Evolutionary conservation across 2,329 filamentous ascomycete genomes (phyloP).

Genomic region (Exophiala mesophila): DNA sequence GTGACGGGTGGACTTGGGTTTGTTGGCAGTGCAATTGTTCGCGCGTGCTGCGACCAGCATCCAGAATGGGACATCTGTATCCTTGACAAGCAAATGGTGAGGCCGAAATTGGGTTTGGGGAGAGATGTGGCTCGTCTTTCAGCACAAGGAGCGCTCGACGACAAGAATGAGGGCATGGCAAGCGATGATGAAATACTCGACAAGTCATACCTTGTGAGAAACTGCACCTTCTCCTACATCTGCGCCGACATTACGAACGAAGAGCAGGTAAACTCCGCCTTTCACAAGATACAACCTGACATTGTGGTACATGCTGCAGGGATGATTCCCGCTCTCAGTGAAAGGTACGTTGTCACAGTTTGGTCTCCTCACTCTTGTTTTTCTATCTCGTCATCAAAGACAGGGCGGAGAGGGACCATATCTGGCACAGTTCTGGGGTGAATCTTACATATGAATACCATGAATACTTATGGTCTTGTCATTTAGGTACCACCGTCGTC

Average conservation of each 20-base stretch:
- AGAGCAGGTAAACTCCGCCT: constrained; percentile 29
- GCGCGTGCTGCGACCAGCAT: constrained; percentile 35
- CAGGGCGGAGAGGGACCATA: too few relatives aligned
- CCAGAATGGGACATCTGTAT: constrained; percentile 34
- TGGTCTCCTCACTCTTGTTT: not conserved
- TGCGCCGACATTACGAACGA: constrained; percentile 32
- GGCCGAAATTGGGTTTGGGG: not conserved
- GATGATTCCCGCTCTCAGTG: constrained; percentile 37
- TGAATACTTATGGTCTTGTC: too few relatives aligned
- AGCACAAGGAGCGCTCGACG: too few relatives aligned
- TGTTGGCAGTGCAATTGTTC: constrained; percentile 36
- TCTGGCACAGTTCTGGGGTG: too few relatives aligned
- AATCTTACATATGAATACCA: too few relatives aligned
- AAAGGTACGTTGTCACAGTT: constrained; percentile 26
- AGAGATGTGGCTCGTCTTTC: too few relatives aligned
- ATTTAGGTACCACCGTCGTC: constrained; percentile 30
- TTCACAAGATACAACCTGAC: constrained; percentile 41
- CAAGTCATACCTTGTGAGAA: constrained; percentile 8
- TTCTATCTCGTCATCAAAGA: too few relatives aligned
- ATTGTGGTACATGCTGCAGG: constrained; percentile 53
- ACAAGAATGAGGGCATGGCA: too few relatives aligned
- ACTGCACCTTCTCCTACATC: constrained; percentile 13
- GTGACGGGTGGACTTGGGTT: constrained; percentile 39
- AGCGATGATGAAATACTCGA: constrained; percentile 8
- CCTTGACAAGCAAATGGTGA: constrained; percentile 30